Base-by-base conservation (phyloP, 2,329 filamentous ascomycete genomes). In the Cercospora janseana region DNA sequence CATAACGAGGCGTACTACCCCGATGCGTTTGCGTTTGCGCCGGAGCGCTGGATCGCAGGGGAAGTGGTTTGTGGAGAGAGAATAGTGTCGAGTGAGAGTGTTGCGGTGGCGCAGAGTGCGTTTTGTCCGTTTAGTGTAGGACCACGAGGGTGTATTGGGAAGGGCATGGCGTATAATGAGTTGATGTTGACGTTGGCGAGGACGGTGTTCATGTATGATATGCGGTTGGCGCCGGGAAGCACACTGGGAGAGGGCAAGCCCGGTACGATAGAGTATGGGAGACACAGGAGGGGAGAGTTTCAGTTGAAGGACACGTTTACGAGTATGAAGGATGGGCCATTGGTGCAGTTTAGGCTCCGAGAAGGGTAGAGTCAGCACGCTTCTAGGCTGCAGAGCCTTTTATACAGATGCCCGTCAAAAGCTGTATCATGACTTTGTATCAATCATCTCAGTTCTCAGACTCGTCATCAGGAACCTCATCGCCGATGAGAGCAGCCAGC, bases 1-100 rank as follows among this genome's bases (percentile, higher is more conserved):
- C 68, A 69, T 34, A 65, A 68, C 34, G 49, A 60, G 8, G 48
- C 52, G 1, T 65, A 65, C 47, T 69, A 63, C 40, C 53, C 55
- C 2, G 31, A 52, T 2, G 58, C 63, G 0, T 62, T 57, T 38
- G 49, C 34, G 2, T 67, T 56, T 56, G 15, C 47, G 1, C 64
- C 65, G 4, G 59, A 62, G 28, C 55, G 65, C 10, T 67, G 64
- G 64, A 42, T 57, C 7, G 38, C 46, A 3, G 48, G 29, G 1
- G 27, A 37, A 3, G 41, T 24, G 0, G 6, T 23, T 2, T 23
- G n/a, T 24, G 20, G 26, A 21, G 43, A 35, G 5, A 12, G 12
- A 4, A 35, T 28, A 3, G 38, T 48, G 3, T 49, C 51, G 3
- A 24, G n/a, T 1, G 43, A 51, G 6, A 18, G 18, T 6, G 54